Evolutionary conservation across 495 filamentous ascomycete genomes (phyloP), one percentile per base, ranked within the genome.

Genomic region (Hypoxylon perforatum): DNA sequence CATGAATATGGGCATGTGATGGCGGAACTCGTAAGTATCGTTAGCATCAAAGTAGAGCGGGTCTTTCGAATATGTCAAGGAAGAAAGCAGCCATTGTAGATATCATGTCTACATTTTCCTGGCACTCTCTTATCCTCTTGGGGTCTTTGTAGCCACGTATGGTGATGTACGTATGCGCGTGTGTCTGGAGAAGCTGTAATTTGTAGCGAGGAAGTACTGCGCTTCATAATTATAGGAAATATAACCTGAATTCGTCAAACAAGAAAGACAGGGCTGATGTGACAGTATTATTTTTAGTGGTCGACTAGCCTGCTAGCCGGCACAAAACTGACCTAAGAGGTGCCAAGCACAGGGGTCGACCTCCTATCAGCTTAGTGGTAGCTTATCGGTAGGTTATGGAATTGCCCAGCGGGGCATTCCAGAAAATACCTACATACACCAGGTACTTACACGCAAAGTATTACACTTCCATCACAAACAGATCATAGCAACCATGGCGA

Each of bases 401-500:
- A 11, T 51, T 12, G 15, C 17, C 38, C 25, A 19, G 65, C 65
- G 65, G 65, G 65, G 65, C 59, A 59, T 39, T 47, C 36, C 35
- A 21, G 21, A 4, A 30, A 60, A 55, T 36, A 19, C 33, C 10
- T 19, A 61, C 38, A 63, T 54, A 48, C 8, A 28, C 25, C n/a
- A 58, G 7, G n/a, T 17, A 39, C 36, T 14, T 39, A 33, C 30
- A 33, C 30, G 11, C 30, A 33, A 33, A 10, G 11, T 33, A 33
- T 33, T 33, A 10, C 30, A 33, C 30, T 1, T 33, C 11, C 21
- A 23, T 12, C 17, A 19, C 14, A 23, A 39, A 30, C 30, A 4
- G 35, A 30, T 17, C n/a, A 15, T 35, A 48, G 38, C 44, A 25
- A 56, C 36, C 49, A 81, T 81, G 79, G 77, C 67, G 3, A 81